A percentile compares a stretch with the other conserved stretches of the same genome.
phyloP scores from a whole-genome alignment of 805 yeast species.

The Candida jianshihensis region DNA sequence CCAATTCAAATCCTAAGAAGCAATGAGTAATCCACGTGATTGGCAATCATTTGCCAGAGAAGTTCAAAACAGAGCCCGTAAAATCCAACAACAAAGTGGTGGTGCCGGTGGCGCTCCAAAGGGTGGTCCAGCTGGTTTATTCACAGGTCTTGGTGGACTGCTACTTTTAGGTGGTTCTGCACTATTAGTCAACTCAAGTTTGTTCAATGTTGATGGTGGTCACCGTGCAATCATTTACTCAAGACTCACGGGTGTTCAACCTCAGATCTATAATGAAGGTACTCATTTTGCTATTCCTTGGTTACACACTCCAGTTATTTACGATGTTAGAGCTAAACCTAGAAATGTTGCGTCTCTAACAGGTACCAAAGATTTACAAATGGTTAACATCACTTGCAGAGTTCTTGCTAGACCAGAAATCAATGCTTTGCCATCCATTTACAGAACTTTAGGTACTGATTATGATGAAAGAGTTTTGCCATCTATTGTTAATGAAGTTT shows the following conservation, averaged over 20 bases:
- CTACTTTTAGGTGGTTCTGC: slow-evolving; percentile 53
- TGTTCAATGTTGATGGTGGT: slow-evolving; percentile 95
- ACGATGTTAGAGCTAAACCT: slow-evolving; percentile 96
- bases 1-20: too few relatives aligned
- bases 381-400: slow-evolving; percentile 99
- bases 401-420: slow-evolving; percentile 88
- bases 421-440: slow-evolving; percentile 70
- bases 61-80: slow-evolving; percentile 39
- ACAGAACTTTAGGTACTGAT: slow-evolving; percentile 87
- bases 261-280: slow-evolving; percentile 83
- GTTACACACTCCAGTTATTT: slow-evolving; percentile 87
- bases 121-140: slow-evolving; percentile 45
- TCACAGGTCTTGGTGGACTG: slow-evolving; percentile 60
- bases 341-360: slow-evolving; percentile 93
- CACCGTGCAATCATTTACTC: slow-evolving; percentile 95
- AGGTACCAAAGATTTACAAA: slow-evolving; percentile 96
- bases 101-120: slow-evolving; percentile 25
- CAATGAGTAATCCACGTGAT: slow-evolving; percentile 31
- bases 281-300: slow-evolving; percentile 93
- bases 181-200: slow-evolving; percentile 43
- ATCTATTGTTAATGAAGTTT: slow-evolving; percentile 95
- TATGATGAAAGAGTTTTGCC: slow-evolving; percentile 97
- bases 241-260: slow-evolving; percentile 76
- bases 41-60: slow-evolving; percentile 48
- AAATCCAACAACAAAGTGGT: slow-evolving; percentile 32